Evolutionary conservation across 2,329 filamentous ascomycete species (phyloP), one percentile per base, ranked within the genome.

Genomic region (Arthrinium puccinioides): DNA sequence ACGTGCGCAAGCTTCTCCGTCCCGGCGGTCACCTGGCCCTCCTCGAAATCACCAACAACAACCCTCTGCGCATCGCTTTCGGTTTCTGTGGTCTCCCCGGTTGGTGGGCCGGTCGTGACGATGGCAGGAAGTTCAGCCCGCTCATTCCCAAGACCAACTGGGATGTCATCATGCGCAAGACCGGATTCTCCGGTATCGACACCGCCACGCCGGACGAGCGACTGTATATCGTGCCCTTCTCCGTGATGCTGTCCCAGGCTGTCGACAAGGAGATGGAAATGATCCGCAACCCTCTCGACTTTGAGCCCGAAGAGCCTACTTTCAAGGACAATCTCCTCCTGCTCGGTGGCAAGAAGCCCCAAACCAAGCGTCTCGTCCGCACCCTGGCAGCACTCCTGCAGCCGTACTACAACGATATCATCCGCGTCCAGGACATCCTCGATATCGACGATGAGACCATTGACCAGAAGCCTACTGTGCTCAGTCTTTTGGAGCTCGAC

Each of bases 1-100:
- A 56, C 27, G 38, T 54, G 3, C 51, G 57, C 9, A 41, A 38
- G 2, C 39, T 62, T 1, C 37, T 63, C 0, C 54, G 51, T 6
- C 55, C 62, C 0, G 59, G 54, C 4, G 64, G 64, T 0, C 55
- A 59, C 23, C 44, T 70, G 5, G 31, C 38, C 9, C 21, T 38
- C 11, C 28, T 39, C 10, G 35, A 44, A 20, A 23, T 15, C 11
- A 38, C 38, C 1, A 21, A 38, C 10, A 36, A 43, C 11, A 39
- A 45, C 9, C 24, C 28, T 9, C 5, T 38, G 9, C 29, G 34
- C 10, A 21, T 15, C n/a, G 41, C 28, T 2, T 23, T 42, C 3
- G 5, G 32, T 10, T 36, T 36, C 10, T 38, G 43, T 5, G n/a
- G 20, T 2, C 19, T 38, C 2, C 37, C 39, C 5, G 39, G 26